Base-by-base conservation (phyloP, 371 early-diverging fungal species). In the Mortierella sp. region DNA sequence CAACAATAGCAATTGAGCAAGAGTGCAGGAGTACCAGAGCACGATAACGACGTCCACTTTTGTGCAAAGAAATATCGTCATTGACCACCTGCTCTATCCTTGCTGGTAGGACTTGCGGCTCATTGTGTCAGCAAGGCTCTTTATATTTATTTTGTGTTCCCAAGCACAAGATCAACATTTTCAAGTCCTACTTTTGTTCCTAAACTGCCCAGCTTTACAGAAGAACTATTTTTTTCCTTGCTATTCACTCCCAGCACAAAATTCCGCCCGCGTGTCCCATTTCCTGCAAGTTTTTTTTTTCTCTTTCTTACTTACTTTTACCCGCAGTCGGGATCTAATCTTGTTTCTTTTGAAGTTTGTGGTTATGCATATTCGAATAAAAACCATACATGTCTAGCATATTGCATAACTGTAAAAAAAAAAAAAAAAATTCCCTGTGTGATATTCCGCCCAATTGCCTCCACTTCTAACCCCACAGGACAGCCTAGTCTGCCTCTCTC, bases 41-140 rank as follows among this genome's bases (percentile, higher is more conserved):
- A 28, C 28, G 28, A 28, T 28, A 28, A 47, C 4, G 13, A 10
- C 13, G 3, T 47, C 2, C 13, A 16, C 13, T 47, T 47, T 16
- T 47, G 4, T 47, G 47, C 47, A 47, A 16, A 47, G 47, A 47
- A 13, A 19, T 16, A 47, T 47, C 47, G 19, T 47, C 47, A 13
- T 16, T 47, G 47, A 19, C 16, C 47, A 47, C 10, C 47, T 47
- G 47, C 16, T 16, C 1, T 10, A 13, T 4, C 36, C 36, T 3
- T 36, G 36, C 36, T 36, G 36, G 36, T 11, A 45, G 45, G 11
- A 45, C 45, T 45, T 45, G 45, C 11, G 45, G 45, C 45, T 45
- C 45, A 45, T 45, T 52, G 52, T 52, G 52, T 52, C 52, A 52
- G 52, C 52, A 52, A 10, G 52, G 52, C 9, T 52, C n/a, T 52